phyloP scores from a whole-genome alignment of 192 early-diverging fungal species.

The Coemansia umbellata region DNA sequence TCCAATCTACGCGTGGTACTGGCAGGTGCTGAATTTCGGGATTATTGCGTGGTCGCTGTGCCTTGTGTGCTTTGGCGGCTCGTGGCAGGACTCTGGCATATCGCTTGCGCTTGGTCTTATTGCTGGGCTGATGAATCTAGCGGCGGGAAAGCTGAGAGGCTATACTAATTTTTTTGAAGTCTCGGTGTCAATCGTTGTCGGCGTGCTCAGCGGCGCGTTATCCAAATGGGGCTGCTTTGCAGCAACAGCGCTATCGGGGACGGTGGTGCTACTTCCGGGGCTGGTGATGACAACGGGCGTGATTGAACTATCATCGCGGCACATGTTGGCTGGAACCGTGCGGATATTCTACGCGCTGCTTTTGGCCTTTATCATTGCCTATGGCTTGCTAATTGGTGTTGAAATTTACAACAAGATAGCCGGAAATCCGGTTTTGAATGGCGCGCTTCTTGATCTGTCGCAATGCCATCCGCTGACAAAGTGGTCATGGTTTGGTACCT shows the following conservation, averaged over 20 bases:
- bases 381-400: constrained; percentile 62
- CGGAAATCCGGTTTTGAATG: constrained; percentile 25
- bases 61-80: constrained; percentile 64
- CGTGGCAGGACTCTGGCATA: constrained; percentile 62
- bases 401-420: constrained; percentile 58
- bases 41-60: constrained; percentile 55
- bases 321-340: constrained; percentile 84
- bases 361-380: constrained; percentile 71
- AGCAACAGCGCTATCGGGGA: constrained; percentile 58
- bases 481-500: constrained; percentile 55
- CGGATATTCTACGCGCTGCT: constrained; percentile 78
- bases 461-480: constrained; percentile 38
- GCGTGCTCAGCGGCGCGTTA: constrained; percentile 55
- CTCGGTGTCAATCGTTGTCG: constrained; percentile 54
- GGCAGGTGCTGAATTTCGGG: constrained; percentile 58
- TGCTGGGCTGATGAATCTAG: constrained; percentile 56
- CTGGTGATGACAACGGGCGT: constrained; percentile 75
- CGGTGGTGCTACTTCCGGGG: constrained; percentile 64
- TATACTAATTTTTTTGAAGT: constrained; percentile 70
- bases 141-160: constrained; percentile 55
- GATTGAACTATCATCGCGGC: constrained; percentile 82
- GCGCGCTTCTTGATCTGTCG: constrained; percentile 40
- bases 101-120: constrained; percentile 46
- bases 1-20: constrained; percentile 55
- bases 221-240: constrained; percentile 57